Base-by-base conservation (phyloP, 2,329 filamentous ascomycete species). In the Myriosclerotinia scirpicola region DNA sequence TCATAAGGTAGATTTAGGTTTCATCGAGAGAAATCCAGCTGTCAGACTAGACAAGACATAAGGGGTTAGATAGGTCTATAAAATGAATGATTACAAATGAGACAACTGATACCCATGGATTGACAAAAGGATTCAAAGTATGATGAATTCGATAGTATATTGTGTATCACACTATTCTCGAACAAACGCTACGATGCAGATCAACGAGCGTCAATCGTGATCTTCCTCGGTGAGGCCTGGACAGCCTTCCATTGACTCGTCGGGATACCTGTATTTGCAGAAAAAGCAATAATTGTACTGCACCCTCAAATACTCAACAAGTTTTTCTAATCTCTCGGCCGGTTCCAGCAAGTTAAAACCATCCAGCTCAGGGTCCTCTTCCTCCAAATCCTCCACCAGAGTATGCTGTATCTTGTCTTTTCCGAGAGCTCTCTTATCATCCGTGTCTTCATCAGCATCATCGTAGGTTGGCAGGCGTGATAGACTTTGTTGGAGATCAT, bases 1-100 rank as follows among this genome's bases (percentile, higher is more conserved):
- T 17, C 94, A 99, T 82, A 96, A 97, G 82, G 93, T 97, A 53
- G 93, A 98, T 80, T 81, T 98, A 76, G 88, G 88, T 76, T 97
- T 97, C 81, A 93, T 99, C 73, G 90, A 96, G 82, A 88, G 84
- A 72, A 97, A 96, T 79, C 89, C 94, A 14, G 95, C 94, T 26
- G 93, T 98, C 69, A 85, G 94, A 78, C 82, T 98, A 71, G 75
- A 77, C 55, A 76, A 76, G 66, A 68, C 71, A 64, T 76, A 75
- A 30, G 20, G 30, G 44, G n/a, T 44, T 66, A 66, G 38, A 66
- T 22, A 53, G 36, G 38, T 53, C 38, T 38, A 46, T 34, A 54
- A 61, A 61, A 61, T 61, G 22, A 53, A 60, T 42, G 38, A 36
- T 52, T 59, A 59, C 36, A 42, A 48, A 38, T 38, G 15, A 61